Conservation (phyloP, 352 stramenopile genomes). For the Phytophthora meadii region DNA sequence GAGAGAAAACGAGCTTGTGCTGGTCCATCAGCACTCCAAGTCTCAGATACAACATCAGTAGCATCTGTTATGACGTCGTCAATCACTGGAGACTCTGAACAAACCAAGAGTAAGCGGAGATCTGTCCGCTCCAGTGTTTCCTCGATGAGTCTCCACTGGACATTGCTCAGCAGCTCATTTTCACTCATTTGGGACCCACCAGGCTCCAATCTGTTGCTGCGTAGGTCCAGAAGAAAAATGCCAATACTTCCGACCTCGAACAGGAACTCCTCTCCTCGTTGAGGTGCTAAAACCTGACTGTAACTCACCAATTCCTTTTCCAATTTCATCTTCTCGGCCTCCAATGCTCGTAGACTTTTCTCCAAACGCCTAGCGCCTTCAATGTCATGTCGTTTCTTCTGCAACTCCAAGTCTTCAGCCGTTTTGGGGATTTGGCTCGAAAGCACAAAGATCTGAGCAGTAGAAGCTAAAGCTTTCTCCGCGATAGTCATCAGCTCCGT, state of each 20-base stretch:
- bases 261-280: constrained; percentile 70
- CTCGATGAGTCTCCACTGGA: constrained; percentile 72
- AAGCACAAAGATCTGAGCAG: constrained; percentile 55
- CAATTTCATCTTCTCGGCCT: constrained; percentile 56
- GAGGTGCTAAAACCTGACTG: constrained; percentile 63
- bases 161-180: constrained; percentile 60
- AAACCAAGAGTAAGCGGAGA: constrained; percentile 55
- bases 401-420: constrained; percentile 50
- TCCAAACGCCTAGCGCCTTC: constrained; percentile 66
- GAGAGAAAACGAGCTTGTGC: constrained; percentile 55
- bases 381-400: constrained; percentile 75
- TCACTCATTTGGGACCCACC: constrained; percentile 65
- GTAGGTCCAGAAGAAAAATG: constrained; percentile 71
- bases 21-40: constrained; percentile 45
- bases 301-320: constrained; percentile 68
- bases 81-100: constrained; percentile 57
- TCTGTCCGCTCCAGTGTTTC: constrained; percentile 39
- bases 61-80: constrained; percentile 28
- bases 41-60: constrained; percentile 9
- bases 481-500: constrained; percentile 46
- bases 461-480: constrained; percentile 57
- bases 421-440: constrained; percentile 47
- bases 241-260: constrained; percentile 50
- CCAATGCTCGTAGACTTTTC: constrained; percentile 56
- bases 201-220: constrained; percentile 57